Evolutionary conservation across 257 asterid genomes (phyloP).

Genomic region (Penstemon barbatus): DNA sequence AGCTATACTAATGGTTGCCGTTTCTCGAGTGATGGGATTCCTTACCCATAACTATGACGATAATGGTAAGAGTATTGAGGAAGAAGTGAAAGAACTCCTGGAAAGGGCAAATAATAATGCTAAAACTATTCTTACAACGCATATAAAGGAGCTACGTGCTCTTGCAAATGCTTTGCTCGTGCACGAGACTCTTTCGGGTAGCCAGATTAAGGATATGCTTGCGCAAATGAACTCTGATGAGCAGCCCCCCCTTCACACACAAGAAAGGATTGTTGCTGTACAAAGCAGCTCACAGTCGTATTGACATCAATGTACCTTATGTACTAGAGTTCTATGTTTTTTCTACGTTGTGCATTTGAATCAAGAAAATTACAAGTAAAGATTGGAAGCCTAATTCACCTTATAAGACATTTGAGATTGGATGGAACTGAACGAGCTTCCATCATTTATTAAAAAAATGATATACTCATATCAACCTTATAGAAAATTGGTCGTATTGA

Average conservation of each 20-base stretch:
- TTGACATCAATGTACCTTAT: too few species aligned
- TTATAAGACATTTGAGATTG: too few species aligned
- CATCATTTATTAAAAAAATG: too few species aligned
- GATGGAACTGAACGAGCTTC: too few species aligned
- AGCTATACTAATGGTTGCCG: constrained; percentile 73
- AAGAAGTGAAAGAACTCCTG: constrained; percentile 55
- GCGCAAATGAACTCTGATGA: constrained; percentile 34
- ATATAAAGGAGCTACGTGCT: constrained; percentile 57
- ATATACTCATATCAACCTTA: too few species aligned
- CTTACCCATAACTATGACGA: constrained; percentile 64
- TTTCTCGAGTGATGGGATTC: constrained; percentile 72
- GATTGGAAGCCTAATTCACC: too few species aligned
- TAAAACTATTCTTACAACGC: constrained; percentile 49
- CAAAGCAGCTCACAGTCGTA: constrained; percentile 37
- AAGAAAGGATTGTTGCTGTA: constrained; percentile 28
- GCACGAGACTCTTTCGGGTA: constrained; percentile 66
- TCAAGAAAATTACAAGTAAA: too few species aligned
- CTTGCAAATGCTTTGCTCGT: constrained; percentile 74
- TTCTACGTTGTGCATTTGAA: too few species aligned
- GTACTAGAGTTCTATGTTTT: too few species aligned
- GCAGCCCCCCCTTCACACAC: constrained; percentile 35
- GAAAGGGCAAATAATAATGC: constrained; percentile 65
- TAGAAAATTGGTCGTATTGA: too few species aligned
- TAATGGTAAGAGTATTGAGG: constrained; percentile 67
- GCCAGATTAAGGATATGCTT: constrained; percentile 55